These are phyloP conservation scores for Gentiana macrophylla DNA, from an alignment of 257 asterid species.

Conservation along the genomic window DNA sequence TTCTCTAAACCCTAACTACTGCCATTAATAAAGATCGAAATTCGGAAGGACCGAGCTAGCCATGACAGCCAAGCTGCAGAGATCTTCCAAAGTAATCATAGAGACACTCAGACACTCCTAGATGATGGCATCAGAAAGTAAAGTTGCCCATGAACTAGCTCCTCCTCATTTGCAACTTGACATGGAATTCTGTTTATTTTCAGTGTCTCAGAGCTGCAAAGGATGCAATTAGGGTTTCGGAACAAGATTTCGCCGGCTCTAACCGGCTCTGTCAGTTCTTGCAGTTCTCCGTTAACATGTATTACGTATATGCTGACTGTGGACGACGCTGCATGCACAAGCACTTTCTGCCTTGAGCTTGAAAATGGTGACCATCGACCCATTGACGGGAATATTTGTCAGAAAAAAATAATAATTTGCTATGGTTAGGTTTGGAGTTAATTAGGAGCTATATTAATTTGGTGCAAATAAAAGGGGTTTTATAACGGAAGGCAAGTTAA, in stretches of 20 bases:
- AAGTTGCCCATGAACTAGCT: constrained; percentile 17
- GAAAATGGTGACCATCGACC: too few relatives aligned
- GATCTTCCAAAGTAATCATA: constrained; percentile 18
- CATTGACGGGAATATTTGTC: too few relatives aligned
- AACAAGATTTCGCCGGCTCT: constrained; percentile 33
- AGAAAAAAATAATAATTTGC: too few relatives aligned
- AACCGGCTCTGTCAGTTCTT: constrained; percentile 29
- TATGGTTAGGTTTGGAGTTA: too few relatives aligned
- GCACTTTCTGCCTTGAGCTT: too few relatives aligned
- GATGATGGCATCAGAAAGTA: constrained; percentile 28
- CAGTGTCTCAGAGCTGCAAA: constrained; percentile 49
- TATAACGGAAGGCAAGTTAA: too few relatives aligned
- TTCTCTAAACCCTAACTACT: too few relatives aligned
- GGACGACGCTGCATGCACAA: constrained; percentile 1
- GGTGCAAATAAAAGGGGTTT: too few relatives aligned
- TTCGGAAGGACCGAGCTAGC: constrained; percentile 20
- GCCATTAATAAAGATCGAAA: too few relatives aligned
- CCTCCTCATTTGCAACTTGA: constrained; percentile 24
- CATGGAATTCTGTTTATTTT: constrained; percentile 22
- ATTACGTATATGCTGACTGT: constrained; percentile 19
- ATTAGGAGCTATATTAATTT: too few relatives aligned
- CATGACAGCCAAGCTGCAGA: constrained; percentile 31
- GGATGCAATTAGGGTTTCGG: constrained; percentile 27
- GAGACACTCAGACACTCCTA: constrained; percentile 17
- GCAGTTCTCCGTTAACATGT: constrained; percentile 29